Conservation (phyloP, 2,329 filamentous ascomycete genomes). For the Pyricularia pennisetigena region DNA sequence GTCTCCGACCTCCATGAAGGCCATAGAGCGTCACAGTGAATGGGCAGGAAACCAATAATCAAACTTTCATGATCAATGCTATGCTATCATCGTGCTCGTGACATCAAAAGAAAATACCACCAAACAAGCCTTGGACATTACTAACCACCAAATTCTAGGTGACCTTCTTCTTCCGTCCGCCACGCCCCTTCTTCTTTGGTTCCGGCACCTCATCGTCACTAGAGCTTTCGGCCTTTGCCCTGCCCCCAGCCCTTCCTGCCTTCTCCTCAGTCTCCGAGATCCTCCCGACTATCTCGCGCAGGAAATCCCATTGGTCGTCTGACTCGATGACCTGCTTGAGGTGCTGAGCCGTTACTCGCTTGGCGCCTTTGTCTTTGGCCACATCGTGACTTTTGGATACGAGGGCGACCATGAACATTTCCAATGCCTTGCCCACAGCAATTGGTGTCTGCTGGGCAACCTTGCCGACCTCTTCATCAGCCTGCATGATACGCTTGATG, state of each 20-base stretch:
- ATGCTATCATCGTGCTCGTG: background rate
- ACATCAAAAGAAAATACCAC: background rate
- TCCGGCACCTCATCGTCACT: slow-evolving; percentile 34
- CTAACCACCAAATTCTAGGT: background rate
- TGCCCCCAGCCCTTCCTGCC: slow-evolving; percentile 25
- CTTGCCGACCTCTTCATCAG: slow-evolving; percentile 96
- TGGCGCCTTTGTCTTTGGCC: slow-evolving; percentile 72
- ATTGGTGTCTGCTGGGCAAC: slow-evolving; percentile 96
- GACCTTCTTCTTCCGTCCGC: slow-evolving; percentile 16
- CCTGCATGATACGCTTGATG: slow-evolving; percentile 99
- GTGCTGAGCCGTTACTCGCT: slow-evolving; percentile 82
- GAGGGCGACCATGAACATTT: slow-evolving; percentile 95
- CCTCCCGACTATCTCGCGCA: slow-evolving; percentile 82
- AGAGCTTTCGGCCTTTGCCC: slow-evolving; percentile 38
- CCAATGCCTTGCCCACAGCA: slow-evolving; percentile 88
- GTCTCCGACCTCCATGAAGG: background rate
- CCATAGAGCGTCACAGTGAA: background rate
- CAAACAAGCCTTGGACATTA: background rate
- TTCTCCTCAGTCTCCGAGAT: slow-evolving; percentile 50
- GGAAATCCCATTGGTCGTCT: slow-evolving; percentile 89
- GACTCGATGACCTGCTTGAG: slow-evolving; percentile 83
- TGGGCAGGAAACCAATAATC: background rate
- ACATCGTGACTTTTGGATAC: slow-evolving; percentile 82
- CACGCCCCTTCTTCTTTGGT: slow-evolving; percentile 34
- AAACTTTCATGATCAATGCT: background rate